Percentiles rank a stretch among this genome's conserved stretches.
Conservation (phyloP, 1,139 yeast genomes). For the Diutina ranongensis region DNA sequence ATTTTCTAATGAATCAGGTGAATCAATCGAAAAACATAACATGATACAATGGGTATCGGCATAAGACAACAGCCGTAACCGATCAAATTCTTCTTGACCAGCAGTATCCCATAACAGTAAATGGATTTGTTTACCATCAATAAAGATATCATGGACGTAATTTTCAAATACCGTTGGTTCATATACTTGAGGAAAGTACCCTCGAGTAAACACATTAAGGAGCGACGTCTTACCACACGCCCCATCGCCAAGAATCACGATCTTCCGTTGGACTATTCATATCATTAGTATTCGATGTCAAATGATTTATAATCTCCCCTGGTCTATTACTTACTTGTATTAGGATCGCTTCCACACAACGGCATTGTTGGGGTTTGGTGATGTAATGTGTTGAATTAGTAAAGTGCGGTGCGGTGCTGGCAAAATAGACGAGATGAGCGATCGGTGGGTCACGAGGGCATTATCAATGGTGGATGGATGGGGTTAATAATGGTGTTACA, state of each 20-base stretch:
- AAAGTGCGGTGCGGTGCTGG: neutral
- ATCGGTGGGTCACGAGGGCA: too few relatives aligned
- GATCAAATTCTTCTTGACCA: slow-evolving; percentile 96
- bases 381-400: neutral
- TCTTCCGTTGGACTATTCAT: slow-evolving; percentile 60
- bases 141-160: slow-evolving; percentile 93
- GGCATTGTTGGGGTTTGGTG: neutral
- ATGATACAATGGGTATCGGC: slow-evolving; percentile 95
- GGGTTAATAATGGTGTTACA: too few relatives aligned
- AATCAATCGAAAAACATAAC: slow-evolving; percentile 92
- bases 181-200: slow-evolving; percentile 95
- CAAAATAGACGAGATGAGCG: neutral
- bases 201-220: slow-evolving; percentile 89
- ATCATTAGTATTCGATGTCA: neutral
- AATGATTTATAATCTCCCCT: neutral
- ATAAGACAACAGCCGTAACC: slow-evolving; percentile 79
- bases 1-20: slow-evolving; percentile 87
- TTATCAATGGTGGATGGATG: too few relatives aligned
- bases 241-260: slow-evolving; percentile 96
- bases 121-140: slow-evolving; percentile 89
- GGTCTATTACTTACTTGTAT: neutral
- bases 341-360: slow-evolving; percentile 6
- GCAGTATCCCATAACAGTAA: slow-evolving; percentile 97
- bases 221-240: slow-evolving; percentile 78
- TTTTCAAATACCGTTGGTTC: slow-evolving; percentile 98